phyloP scores from a whole-genome alignment of 768 basidiomycete species.

The Lactifluus pinguis region DNA sequence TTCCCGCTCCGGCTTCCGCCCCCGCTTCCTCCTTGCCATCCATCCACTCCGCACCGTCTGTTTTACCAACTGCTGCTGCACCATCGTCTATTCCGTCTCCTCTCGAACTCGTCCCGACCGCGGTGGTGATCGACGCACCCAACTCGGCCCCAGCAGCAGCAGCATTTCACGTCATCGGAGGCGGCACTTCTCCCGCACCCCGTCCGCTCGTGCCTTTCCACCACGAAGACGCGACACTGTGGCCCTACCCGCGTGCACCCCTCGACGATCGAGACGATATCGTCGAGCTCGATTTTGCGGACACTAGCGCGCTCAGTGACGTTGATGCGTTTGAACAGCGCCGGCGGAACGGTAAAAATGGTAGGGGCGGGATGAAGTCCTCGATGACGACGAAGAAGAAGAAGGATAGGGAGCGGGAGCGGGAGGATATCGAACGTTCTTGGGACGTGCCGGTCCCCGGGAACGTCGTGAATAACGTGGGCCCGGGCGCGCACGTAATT shows the following conservation, averaged over 20 bases:
- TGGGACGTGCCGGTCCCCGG: constrained; percentile 44
- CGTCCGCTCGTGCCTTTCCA: constrained; percentile 48
- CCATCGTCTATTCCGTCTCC: neutral
- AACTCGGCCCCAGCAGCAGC: neutral
- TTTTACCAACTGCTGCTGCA: neutral
- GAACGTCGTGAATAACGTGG: neutral
- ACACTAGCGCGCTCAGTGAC: constrained; percentile 65
- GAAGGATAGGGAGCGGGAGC: constrained; percentile 29
- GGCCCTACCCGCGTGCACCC: constrained; percentile 54
- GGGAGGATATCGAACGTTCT: constrained; percentile 45
- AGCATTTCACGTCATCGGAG: neutral
- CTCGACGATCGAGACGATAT: constrained; percentile 48
- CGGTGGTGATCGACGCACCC: neutral
- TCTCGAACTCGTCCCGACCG: neutral
- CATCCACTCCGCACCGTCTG: constrained; percentile 10
- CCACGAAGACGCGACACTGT: constrained; percentile 53
- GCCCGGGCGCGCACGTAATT: neutral
- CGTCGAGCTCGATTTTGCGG: constrained; percentile 67
- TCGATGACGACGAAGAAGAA: constrained; percentile 21
- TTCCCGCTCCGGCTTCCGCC: neutral
- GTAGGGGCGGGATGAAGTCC: constrained; percentile 8
- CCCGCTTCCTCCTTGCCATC: constrained; percentile 1
- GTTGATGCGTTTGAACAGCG: constrained; percentile 41
- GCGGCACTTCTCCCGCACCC: constrained; percentile 3
- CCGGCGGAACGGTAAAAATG: constrained; percentile 23